Percentiles rank a stretch among this genome's conserved stretches.
These are phyloP conservation scores for Datisca glomerata DNA, from an alignment of 306 rosid genomes.

Conservation along the genomic window DNA sequence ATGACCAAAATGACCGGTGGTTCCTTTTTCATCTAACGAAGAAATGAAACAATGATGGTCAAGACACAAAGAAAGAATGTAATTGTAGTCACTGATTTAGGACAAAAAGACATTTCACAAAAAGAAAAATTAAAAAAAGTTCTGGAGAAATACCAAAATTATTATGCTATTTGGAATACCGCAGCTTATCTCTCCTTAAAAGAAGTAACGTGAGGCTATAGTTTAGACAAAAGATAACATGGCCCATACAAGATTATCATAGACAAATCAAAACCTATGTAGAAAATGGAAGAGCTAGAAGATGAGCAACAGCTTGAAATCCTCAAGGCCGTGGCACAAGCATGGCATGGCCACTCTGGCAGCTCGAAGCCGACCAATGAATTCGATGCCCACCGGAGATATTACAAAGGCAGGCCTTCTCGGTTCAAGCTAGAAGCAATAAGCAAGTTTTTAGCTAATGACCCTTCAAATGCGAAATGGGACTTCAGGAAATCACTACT, in stretches of 20 bases:
- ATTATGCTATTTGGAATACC: no score
- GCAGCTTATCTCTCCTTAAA: no score
- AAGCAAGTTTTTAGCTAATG: neutral
- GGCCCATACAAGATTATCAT: conserved; percentile 16
- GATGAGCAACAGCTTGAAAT: conserved; percentile 37
- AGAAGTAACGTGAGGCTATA: conserved; percentile 31
- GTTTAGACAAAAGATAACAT: conserved; percentile 13
- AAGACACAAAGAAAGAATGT: no score
- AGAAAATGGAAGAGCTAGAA: conserved; percentile 27
- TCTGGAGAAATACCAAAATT: neutral
- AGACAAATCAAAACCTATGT: conserved; percentile 24
- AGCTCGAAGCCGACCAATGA: conserved; percentile 37
- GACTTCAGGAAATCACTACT: conserved; percentile 71
- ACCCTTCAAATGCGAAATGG: conserved; percentile 22
- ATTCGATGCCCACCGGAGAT: conserved; percentile 42
- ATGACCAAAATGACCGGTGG: no score
- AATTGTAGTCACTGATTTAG: no score
- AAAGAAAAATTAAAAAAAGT: no score
- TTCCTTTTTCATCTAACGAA: no score
- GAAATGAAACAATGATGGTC: no score
- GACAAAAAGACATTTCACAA: no score
- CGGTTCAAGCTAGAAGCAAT: conserved; percentile 58
- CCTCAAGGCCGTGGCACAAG: conserved; percentile 88
- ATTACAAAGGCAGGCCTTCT: conserved; percentile 38
- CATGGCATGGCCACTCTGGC: conserved; percentile 57